These are phyloP conservation scores for Xerocomellus intermedius DNA, from an alignment of 768 basidiomycete genomes.

Conservation along the genomic window DNA sequence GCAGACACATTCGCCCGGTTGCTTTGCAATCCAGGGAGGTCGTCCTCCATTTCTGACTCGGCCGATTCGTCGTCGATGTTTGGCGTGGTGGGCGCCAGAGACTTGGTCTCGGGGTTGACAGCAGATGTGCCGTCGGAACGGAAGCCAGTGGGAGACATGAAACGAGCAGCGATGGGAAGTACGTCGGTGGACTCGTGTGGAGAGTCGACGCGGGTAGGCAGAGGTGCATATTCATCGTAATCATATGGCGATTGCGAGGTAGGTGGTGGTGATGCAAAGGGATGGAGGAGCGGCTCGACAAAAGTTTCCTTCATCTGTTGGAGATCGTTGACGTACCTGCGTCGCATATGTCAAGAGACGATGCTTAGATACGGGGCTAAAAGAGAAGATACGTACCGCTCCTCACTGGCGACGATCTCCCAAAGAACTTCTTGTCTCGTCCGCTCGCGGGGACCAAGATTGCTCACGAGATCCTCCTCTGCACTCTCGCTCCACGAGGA, in stretches of 20 bases:
- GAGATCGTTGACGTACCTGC: slow-evolving; percentile 89
- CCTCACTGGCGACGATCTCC: slow-evolving; percentile 95
- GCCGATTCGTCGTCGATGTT: slow-evolving; percentile 75
- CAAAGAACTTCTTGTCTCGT: slow-evolving; percentile 95
- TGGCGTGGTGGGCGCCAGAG: slow-evolving; percentile 45
- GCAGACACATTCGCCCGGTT: slow-evolving; percentile 30
- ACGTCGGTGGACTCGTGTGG: slow-evolving; percentile 72
- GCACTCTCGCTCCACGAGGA: slow-evolving; percentile 92
- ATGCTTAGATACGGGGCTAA: slow-evolving; percentile 9
- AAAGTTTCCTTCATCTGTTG: slow-evolving; percentile 92
- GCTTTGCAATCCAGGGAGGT: slow-evolving; percentile 36
- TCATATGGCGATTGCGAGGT: slow-evolving; percentile 58
- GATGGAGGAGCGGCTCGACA: slow-evolving; percentile 86
- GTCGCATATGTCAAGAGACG: slow-evolving; percentile 12
- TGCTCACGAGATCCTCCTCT: slow-evolving; percentile 90
- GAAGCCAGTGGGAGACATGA: slow-evolving; percentile 67
- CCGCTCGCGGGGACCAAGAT: slow-evolving; percentile 90
- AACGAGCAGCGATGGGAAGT: slow-evolving; percentile 85
- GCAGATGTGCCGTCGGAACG: slow-evolving; percentile 45
- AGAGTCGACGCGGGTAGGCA: slow-evolving; percentile 50
- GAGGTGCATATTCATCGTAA: slow-evolving; percentile 57
- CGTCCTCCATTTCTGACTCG: slow-evolving; percentile 66
- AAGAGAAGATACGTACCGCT: slow-evolving; percentile 56
- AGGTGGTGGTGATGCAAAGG: slow-evolving; percentile 47
- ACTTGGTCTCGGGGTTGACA: slow-evolving; percentile 47